These are phyloP conservation scores for Umbellularia californica DNA, from an alignment of 164 flowering plant species.

Conservation along the genomic window DNA sequence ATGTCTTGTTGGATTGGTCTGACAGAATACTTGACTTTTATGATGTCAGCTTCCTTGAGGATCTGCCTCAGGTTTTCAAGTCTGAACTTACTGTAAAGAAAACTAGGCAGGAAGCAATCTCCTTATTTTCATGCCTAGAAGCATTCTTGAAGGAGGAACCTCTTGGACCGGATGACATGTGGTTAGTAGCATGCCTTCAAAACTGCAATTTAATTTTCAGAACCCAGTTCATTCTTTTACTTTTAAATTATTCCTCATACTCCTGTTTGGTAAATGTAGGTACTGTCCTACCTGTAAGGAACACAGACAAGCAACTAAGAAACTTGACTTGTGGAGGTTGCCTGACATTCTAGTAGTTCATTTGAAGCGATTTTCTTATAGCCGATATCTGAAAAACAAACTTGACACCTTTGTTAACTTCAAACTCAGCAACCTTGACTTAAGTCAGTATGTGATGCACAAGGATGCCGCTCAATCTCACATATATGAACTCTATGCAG, in stretches of 20 bases:
- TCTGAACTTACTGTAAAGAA: slow-evolving; percentile 57
- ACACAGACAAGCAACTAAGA: slow-evolving; percentile 82
- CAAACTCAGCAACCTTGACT: slow-evolving; percentile 69
- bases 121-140: slow-evolving; percentile 85
- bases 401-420: slow-evolving; percentile 81
- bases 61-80: slow-evolving; percentile 71
- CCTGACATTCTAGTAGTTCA: slow-evolving; percentile 90
- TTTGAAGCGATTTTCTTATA: slow-evolving; percentile 82
- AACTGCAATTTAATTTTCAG: neutral
- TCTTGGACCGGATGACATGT: slow-evolving; percentile 93
- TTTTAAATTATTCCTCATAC: neutral
- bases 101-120: slow-evolving; percentile 68
- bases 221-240: neutral
- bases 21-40: slow-evolving; percentile 54
- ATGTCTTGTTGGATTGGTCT: slow-evolving; percentile 65
- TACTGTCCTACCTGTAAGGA: slow-evolving; percentile 90
- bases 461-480: slow-evolving; percentile 36
- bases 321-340: slow-evolving; percentile 88
- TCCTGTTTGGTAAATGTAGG: slow-evolving; percentile 35
- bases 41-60: slow-evolving; percentile 63
- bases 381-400: slow-evolving; percentile 63
- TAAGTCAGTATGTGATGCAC: slow-evolving; percentile 63
- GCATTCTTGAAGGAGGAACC: slow-evolving; percentile 93
- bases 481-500: slow-evolving; percentile 75
- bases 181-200: slow-evolving; percentile 24